Conservation (phyloP, 441 rosid genomes). For the Populus hybrid region DNA sequence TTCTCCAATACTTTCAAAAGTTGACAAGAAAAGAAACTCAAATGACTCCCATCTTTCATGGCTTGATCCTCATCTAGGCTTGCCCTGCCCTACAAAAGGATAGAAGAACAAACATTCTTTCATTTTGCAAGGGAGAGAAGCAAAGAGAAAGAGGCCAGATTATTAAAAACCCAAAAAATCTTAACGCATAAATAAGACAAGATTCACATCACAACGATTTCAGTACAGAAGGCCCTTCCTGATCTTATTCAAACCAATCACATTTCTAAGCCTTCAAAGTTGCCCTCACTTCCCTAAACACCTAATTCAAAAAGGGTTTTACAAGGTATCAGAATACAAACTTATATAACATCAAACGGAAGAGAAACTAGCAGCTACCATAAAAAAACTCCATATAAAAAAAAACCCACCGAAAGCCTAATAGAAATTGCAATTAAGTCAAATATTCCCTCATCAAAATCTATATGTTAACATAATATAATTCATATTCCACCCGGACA, state of each 20-base stretch:
- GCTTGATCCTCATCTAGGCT: slow-evolving; percentile 84
- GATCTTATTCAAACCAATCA: slow-evolving; percentile 8
- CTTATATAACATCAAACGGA: neutral
- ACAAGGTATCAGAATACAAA: slow-evolving; percentile 14
- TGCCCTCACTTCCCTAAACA: slow-evolving; percentile 23
- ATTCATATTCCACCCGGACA: neutral
- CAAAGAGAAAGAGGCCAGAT: slow-evolving; percentile 20
- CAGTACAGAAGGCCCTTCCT: slow-evolving; percentile 5
- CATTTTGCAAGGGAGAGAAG: slow-evolving; percentile 26
- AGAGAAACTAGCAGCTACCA: neutral
- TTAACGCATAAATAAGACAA: slow-evolving; percentile 4
- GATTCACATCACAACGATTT: slow-evolving; percentile 9
- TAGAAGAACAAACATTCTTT: slow-evolving; percentile 29
- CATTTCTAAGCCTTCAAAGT: slow-evolving; percentile 10
- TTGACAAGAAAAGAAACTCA: slow-evolving; percentile 34
- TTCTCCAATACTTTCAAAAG: slow-evolving; percentile 18
- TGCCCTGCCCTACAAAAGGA: slow-evolving; percentile 82
- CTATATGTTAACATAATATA: neutral
- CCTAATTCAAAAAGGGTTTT: slow-evolving; percentile 16
- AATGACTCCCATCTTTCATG: slow-evolving; percentile 41
- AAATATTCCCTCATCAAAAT: neutral
- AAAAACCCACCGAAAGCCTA: neutral
- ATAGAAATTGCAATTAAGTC: neutral
- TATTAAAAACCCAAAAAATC: slow-evolving; percentile 10
- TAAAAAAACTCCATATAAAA: neutral